phyloP scores from a whole-genome alignment of 139 green algal genomes.

The Eudorina sp. region DNA sequence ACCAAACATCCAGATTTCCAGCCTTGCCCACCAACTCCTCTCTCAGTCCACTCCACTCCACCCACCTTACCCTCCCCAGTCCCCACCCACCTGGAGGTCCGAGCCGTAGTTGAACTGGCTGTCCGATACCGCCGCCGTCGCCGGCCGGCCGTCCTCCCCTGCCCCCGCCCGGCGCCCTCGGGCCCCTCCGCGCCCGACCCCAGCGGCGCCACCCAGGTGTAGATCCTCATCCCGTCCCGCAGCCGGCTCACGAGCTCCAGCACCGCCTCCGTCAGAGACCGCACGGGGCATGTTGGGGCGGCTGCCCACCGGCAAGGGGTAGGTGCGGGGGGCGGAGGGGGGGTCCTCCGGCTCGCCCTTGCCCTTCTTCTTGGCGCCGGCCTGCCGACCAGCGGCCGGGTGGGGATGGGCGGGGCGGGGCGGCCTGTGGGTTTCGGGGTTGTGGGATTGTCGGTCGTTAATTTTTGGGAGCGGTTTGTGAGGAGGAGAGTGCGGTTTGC shows the following conservation, averaged over 20 bases:
- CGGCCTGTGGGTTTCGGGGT: background rate
- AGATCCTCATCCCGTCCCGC: slow-evolving; percentile 46
- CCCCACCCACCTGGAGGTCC: slow-evolving; percentile 52
- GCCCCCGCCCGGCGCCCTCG: background rate
- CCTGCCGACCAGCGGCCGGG: background rate
- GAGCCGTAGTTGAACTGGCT: slow-evolving; percentile 62
- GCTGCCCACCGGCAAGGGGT: background rate
- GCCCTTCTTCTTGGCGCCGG: slow-evolving; percentile 34
- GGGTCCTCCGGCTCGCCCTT: slow-evolving; percentile 23
- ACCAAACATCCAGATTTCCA: too few relatives aligned
- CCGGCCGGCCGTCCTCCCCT: background rate
- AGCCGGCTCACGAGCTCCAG: slow-evolving; percentile 49
- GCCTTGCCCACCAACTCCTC: too few relatives aligned
- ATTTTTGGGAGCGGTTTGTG: too few relatives aligned
- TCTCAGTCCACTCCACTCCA: too few relatives aligned
- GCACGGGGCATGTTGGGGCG: slow-evolving; percentile 46
- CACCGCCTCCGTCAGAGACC: slow-evolving; percentile 47
- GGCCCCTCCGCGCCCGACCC: background rate
- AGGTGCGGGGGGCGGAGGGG: slow-evolving; percentile 26
- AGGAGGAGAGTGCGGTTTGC: too few relatives aligned
- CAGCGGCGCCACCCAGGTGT: slow-evolving; percentile 52
- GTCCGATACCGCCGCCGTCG: slow-evolving; percentile 1
- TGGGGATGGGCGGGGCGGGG: background rate
- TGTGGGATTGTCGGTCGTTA: too few relatives aligned
- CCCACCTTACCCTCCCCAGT: too few relatives aligned